Evolutionary conservation across 345 rosid genomes (phyloP), one percentile per base, ranked within the genome.

Genomic region (Eucalyptus sideroxylon): DNA sequence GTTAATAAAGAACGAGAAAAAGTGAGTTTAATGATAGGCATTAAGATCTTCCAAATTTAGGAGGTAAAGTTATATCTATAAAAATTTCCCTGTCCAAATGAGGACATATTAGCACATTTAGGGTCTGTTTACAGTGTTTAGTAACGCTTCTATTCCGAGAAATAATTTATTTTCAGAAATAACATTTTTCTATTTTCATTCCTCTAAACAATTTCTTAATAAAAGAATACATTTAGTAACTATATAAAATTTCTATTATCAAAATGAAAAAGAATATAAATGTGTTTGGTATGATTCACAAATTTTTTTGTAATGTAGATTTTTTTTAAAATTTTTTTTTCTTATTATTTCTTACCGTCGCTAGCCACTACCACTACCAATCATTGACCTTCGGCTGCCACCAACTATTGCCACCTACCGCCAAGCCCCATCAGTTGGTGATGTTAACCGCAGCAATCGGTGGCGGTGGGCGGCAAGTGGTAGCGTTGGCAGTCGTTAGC

Each of bases 371-470:
- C 21, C 21, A 1, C 24, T 53, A 0, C 24, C 56, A 53, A 53
- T 19, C 56, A 3, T 3, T 0, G 10, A 19, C 56, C 24, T 53
- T 1, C 0, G 1, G 9, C 5, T 19, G 0, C 0, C 1, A 0
- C 5, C 1, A 0, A 53, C 5, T 0, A 0, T 53, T 1, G 0
- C 56, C 9, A 19, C 56, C 0, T 3, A 9, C 0, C 10, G 0
- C 24, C 0, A 53, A 53, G 4, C 5, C 56, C 56, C 24, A 53
- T 19, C 10, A 0, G 1, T 53, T 0, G 0, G 1, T 0, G 0
- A 0, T 1, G 0, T 7, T 0, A 0, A 2, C 0, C 1, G 0
- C 10, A 53, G 0, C 2, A 3, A 8, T 53, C 0, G 0, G 24
- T 53, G 56, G 56, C 0, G 2, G 4, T 1, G 24, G 10, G 56